Conservation (phyloP, 768 basidiomycete species). For the Chlorophyllum brunneum region DNA sequence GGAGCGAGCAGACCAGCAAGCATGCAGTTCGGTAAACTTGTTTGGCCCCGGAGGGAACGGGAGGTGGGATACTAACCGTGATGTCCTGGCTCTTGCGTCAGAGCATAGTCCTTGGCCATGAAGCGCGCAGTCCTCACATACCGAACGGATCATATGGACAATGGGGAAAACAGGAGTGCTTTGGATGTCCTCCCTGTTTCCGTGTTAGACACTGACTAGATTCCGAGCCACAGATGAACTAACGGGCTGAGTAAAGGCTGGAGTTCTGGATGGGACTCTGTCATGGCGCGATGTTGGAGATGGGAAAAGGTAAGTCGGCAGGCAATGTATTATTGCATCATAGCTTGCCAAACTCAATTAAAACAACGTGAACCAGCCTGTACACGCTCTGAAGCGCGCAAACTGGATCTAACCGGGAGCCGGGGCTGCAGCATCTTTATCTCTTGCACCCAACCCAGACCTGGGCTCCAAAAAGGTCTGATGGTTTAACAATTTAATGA, state of each 20-base stretch:
- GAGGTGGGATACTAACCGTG: slow-evolving; percentile 36
- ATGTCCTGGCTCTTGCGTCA: slow-evolving; percentile 46
- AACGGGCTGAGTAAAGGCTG: slow-evolving; percentile 42
- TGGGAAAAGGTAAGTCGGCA: slow-evolving; percentile 1
- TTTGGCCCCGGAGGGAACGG: background rate
- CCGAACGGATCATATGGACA: slow-evolving; percentile 72
- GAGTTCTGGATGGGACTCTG: slow-evolving; percentile 37
- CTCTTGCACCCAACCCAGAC: too few species aligned
- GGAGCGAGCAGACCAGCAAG: slow-evolving; percentile 4
- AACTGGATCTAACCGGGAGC: too few species aligned
- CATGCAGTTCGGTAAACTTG: background rate
- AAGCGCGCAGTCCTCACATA: slow-evolving; percentile 26
- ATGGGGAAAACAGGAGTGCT: slow-evolving; percentile 70
- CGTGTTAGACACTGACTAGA: slow-evolving; percentile 4
- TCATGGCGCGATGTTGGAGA: slow-evolving; percentile 20
- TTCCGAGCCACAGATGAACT: slow-evolving; percentile 17
- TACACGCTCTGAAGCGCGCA: background rate
- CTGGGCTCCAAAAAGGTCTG: background rate
- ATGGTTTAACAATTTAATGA: too few species aligned
- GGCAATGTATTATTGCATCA: slow-evolving; percentile 12
- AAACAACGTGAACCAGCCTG: slow-evolving; percentile 5
- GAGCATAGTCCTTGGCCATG: slow-evolving; percentile 3
- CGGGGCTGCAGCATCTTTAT: too few species aligned
- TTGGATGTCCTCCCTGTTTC: slow-evolving; percentile 46
- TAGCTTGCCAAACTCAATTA: background rate